Base-by-base conservation (phyloP, 495 filamentous ascomycete genomes). In the Emericellopsis terricola region DNA sequence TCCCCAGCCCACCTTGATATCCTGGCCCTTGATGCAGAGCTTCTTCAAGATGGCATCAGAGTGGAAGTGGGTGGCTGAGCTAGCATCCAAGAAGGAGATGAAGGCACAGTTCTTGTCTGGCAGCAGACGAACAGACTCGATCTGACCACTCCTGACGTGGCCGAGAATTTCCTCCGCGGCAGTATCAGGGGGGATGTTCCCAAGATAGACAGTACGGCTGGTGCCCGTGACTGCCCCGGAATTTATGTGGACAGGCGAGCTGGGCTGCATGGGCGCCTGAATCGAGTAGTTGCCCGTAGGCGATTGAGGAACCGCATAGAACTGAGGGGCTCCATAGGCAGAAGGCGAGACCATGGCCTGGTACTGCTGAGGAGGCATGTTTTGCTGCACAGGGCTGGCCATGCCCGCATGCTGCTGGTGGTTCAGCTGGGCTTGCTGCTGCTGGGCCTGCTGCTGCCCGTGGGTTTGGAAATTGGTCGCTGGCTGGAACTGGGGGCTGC, bases 31-130 rank as follows among this genome's bases (percentile, higher is more conserved):
- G 59, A 97, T 89, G 39, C 87, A 80, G 45, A 97, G 71, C 60
- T 96, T 96, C 67, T 97, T 97, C 68, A 97, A 71, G 49, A 97
- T 96, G 38, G 89, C 89, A 65, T 97, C 89, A 18, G 89, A 97
- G 62, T 97, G 89, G 60, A 97, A 97, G 54, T 97, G 89, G 15
- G 85, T 94, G 30, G 89, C 89, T 18, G 91, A 93, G 60, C 82
- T 87, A 41, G 84, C 81, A 48, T 97, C 89, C 42, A 96, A 64
- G 59, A 97, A 97, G 9, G 89, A 97, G 48, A 97, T 97, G 63
- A 97, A 97, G 39, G 89, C 89, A 56, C 89, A 97, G 64, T 96
- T 97, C 80, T 96, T 97, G 59, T 97, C 89, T 13, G 86, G 82
- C 23, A 97, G 69, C 42, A 96, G 66, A 41, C 89, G 76, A 24